Conservation (phyloP, 345 rosid genomes). For the Arabis hirsuta region DNA sequence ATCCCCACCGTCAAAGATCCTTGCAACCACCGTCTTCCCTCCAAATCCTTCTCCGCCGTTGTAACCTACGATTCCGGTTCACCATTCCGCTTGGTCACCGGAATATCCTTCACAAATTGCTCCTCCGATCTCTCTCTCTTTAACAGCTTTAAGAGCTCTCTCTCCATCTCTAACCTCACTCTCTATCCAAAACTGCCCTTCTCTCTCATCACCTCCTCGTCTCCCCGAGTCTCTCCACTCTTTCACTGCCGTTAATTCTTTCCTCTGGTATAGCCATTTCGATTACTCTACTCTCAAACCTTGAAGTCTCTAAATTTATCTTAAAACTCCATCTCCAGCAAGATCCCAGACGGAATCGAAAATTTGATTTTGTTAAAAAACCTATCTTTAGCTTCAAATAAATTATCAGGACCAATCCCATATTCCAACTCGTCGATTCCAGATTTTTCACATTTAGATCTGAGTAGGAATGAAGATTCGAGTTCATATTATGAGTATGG, state of each 20-base stretch:
- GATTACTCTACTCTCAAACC: conserved; percentile 64
- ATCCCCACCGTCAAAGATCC: conserved; percentile 71
- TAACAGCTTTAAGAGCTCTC: conserved; percentile 73
- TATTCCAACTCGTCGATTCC: conserved; percentile 74
- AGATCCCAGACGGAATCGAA: conserved; percentile 64
- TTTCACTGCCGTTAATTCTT: conserved; percentile 66
- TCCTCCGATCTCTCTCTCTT: conserved; percentile 64
- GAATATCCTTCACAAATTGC: conserved; percentile 82
- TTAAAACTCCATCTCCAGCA: conserved; percentile 63
- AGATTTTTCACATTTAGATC: conserved; percentile 74
- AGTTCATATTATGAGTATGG: conserved; percentile 64
- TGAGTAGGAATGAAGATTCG: conserved; percentile 70
- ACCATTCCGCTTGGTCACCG: conserved; percentile 76
- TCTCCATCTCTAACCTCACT: conserved; percentile 68
- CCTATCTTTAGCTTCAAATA: conserved; percentile 73
- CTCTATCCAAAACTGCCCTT: conserved; percentile 71
- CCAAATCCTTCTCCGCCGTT: conserved; percentile 61
- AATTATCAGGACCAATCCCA: conserved; percentile 82
- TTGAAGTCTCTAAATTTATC: conserved; percentile 68
- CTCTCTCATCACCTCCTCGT: conserved; percentile 51
- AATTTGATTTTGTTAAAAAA: conserved; percentile 72
- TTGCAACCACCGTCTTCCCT: conserved; percentile 58
- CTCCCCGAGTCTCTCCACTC: conserved; percentile 71
- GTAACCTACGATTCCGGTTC: conserved; percentile 58
- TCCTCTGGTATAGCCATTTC: conserved; percentile 75